phyloP scores from a whole-genome alignment of 352 stramenopile species.

The Pseudoperonospora humuli region DNA sequence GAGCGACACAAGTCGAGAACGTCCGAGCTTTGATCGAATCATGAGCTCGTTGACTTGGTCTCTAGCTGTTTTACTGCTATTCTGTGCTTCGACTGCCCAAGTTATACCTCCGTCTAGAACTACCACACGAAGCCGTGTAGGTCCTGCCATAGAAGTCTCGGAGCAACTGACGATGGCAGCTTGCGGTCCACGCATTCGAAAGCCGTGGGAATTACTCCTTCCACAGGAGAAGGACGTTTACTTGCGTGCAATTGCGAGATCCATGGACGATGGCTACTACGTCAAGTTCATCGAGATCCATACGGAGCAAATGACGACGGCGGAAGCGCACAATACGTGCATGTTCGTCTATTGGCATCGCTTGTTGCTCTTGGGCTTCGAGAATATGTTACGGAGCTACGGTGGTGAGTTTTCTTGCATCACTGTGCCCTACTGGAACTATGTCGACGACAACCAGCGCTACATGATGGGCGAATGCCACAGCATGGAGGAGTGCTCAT shows the following conservation, averaged over 20 bases:
- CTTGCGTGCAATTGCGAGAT: constrained; percentile 52
- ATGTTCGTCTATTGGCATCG: constrained; percentile 89
- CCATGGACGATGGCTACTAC: constrained; percentile 80
- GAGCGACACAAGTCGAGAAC: constrained; percentile 1
- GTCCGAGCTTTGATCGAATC: constrained; percentile 1
- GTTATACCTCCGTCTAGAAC: constrained; percentile 5
- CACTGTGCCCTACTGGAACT: constrained; percentile 85
- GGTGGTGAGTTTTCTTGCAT: constrained; percentile 77
- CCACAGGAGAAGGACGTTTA: constrained; percentile 65
- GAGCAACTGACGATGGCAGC: constrained; percentile 19
- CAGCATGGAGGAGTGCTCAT: constrained; percentile 70
- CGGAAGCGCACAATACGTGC: constrained; percentile 77
- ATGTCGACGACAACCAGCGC: constrained; percentile 69
- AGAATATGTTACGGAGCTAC: constrained; percentile 80
- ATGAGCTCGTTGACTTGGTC: constrained; percentile 6
- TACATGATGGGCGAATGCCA: constrained; percentile 51
- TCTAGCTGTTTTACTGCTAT: constrained; percentile 7
- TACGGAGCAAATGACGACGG: constrained; percentile 74
- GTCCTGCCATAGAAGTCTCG: constrained; percentile 13
- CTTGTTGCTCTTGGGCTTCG: constrained; percentile 66
- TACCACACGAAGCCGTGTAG: not conserved
- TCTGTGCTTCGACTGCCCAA: constrained; percentile 9
- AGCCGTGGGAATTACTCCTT: constrained; percentile 61
- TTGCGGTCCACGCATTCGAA: constrained; percentile 68
- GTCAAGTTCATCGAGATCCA: constrained; percentile 86